Percentiles rank a stretch among this genome's conserved stretches.
Conservation (phyloP, 352 stramenopile species). For the Phytophthora lateralis region DNA sequence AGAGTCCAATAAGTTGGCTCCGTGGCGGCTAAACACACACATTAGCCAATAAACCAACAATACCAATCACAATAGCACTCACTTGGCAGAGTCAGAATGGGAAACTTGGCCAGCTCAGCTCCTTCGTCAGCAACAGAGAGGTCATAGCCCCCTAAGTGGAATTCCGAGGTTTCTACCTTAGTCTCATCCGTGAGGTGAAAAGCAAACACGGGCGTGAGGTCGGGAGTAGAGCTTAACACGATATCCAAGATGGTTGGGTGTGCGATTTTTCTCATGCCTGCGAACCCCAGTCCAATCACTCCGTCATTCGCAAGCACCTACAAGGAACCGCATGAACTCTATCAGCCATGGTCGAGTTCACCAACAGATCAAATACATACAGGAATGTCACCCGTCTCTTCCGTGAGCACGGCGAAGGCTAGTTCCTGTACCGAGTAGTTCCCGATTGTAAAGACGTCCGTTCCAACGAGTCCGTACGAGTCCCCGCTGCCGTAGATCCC, state of each 20-base stretch:
- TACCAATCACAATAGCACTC: background rate
- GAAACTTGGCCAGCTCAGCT: constrained; percentile 44
- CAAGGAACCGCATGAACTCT: background rate
- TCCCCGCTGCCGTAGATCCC: constrained; percentile 60
- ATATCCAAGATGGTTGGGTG: constrained; percentile 49
- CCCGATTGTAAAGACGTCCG: constrained; percentile 43
- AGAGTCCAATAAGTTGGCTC: constrained; percentile 63
- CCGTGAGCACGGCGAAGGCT: constrained; percentile 45
- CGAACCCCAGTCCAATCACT: constrained; percentile 59
- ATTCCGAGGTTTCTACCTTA: constrained; percentile 41
- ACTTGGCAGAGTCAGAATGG: constrained; percentile 45
- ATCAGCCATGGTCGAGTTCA: too few species aligned
- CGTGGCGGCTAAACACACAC: constrained; percentile 12
- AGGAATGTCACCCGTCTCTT: constrained; percentile 56
- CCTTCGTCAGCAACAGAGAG: constrained; percentile 37
- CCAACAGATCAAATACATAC: constrained; percentile 16
- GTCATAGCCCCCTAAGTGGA: constrained; percentile 58
- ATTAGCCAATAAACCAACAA: background rate
- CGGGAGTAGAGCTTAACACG: constrained; percentile 18
- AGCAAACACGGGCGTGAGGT: constrained; percentile 48
- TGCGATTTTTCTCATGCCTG: constrained; percentile 56
- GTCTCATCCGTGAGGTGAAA: constrained; percentile 38
- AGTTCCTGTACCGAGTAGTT: constrained; percentile 37
- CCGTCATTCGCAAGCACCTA: constrained; percentile 57
- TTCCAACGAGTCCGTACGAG: constrained; percentile 42